Base-by-base conservation (phyloP, 306 rosid species). In the Pachyrhizus erosus region DNA sequence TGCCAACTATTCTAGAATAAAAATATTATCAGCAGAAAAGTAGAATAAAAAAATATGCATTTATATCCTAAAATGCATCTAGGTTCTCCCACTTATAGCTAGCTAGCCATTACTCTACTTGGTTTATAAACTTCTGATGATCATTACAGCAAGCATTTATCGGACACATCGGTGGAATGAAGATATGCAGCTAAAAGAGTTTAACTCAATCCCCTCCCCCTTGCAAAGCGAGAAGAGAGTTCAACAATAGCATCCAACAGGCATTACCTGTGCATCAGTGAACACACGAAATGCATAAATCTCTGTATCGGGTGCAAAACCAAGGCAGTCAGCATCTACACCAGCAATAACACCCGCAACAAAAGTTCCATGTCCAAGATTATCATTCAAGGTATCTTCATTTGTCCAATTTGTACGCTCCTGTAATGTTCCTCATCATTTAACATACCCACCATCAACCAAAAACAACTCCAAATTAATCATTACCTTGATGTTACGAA, bases 351-450 rank as follows among this genome's bases (percentile, higher is more conserved):
- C 99, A 79, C 99, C 99, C 64, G 99, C 99, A 80, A 95, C 99
- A 83, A 95, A 95, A 48, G 99, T 93, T 86, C 99, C 99, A 77
- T 95, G 99, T 70, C 99, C 97, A 78, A 95, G 99, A 80, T 96
- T 96, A 83, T 96, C 99, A 31, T 96, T 96, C 76, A 96, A 75
- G 0, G 97, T 93, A 83, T 96, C 94, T 87, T 96, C 97, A 83
- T 90, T 91, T 48, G 99, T 96, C 99, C 99, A 96, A 87, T 96
- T 96, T 52, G 99, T 96, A 21, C 99, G 98, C 87, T 96, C 99
- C 99, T 93, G 87, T 21, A 84, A 55, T 81, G 17, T 81, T 31
- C 31, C 72, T 74, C 82, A 31, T 76, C 70, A 9, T 64, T 76
- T 60, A 83, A 37, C 51, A 73, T 75, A 82, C 84, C 82, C 46